These are phyloP conservation scores for Xylaria sp. DNA, from an alignment of 2,329 filamentous ascomycete species.

Conservation along the genomic window DNA sequence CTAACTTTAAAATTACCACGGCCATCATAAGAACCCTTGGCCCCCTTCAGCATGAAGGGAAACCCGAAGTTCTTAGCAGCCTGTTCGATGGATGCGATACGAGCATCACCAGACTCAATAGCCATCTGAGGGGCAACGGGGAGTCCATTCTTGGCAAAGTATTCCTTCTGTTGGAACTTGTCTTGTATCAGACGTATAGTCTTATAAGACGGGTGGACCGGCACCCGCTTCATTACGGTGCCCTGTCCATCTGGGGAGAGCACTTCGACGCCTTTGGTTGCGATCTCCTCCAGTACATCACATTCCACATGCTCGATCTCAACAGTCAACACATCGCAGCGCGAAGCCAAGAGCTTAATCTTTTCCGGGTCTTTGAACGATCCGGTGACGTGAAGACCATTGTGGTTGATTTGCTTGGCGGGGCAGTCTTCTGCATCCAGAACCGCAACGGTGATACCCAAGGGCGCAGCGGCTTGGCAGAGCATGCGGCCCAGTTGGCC, in stretches of 20 bases:
- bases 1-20: conserved; percentile 71
- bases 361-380: conserved; percentile 87
- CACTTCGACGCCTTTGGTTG: conserved; percentile 69
- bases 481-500: conserved; percentile 95
- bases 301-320: conserved; percentile 97
- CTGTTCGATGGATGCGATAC: conserved; percentile 69
- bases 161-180: conserved; percentile 90
- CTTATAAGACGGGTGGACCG: conserved; percentile 84
- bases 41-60: conserved; percentile 92
- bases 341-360: conserved; percentile 80
- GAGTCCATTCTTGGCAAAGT: conserved; percentile 74
- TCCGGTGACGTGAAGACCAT: conserved; percentile 79
- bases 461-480: conserved; percentile 79
- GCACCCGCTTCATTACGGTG: conserved; percentile 59
- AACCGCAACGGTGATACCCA: conserved; percentile 82
- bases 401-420: conserved; percentile 86
- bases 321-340: conserved; percentile 85
- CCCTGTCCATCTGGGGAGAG: conserved; percentile 53
- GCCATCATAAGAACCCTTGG: conserved; percentile 94
- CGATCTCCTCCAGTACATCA: conserved; percentile 86
- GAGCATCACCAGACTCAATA: conserved; percentile 66
- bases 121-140: conserved; percentile 78
- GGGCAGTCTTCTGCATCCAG: conserved; percentile 82
- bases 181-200: conserved; percentile 92
- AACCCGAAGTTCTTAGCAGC: conserved; percentile 76